phyloP scores from a whole-genome alignment of 2,329 filamentous ascomycete genomes.

The Neonectria coccinea region DNA sequence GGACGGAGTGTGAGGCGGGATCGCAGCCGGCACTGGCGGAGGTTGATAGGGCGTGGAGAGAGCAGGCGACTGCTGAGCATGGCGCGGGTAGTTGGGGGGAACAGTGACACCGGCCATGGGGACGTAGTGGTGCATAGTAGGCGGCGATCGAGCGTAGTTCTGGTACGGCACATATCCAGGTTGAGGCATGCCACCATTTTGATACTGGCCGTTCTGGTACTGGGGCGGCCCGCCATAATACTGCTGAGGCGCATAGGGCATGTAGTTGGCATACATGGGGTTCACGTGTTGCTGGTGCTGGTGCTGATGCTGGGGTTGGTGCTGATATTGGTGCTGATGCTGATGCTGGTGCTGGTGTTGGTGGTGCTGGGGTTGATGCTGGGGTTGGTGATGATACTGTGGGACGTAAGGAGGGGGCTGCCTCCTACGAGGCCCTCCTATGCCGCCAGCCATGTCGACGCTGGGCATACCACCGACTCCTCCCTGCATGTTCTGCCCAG shows the following conservation, averaged over 20 bases:
- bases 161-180: conserved; percentile 63
- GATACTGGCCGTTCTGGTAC: conserved; percentile 36
- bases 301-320: conserved; percentile 45
- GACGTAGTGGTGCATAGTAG: conserved; percentile 66
- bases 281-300: conserved; percentile 57
- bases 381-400: conserved; percentile 55
- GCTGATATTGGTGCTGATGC: conserved; percentile 49
- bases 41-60: conserved; percentile 69
- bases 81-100: conserved; percentile 61
- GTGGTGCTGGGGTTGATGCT: conserved; percentile 44
- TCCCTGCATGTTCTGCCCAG: conserved; percentile 74
- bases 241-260: conserved; percentile 60
- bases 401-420: conserved; percentile 53
- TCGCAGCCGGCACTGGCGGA: conserved; percentile 57
- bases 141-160: conserved; percentile 62
- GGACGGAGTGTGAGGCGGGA: conserved; percentile 63
- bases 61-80: conserved; percentile 64
- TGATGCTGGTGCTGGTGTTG: conserved; percentile 18
- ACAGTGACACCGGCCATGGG: conserved; percentile 62
- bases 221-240: conserved; percentile 67
- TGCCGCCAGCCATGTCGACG: conserved; percentile 51
- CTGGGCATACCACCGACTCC: conserved; percentile 50
- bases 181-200: conserved; percentile 53
- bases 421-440: conserved; percentile 54
- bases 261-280: conserved; percentile 64